These are phyloP conservation scores for Medicago truncatula DNA, from an alignment of 306 rosid species.

Conservation along the genomic window MtrunA17r5.0-ANR NC_053046.1:6642001-6642500, in stretches of 20 bases:
- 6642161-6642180: constrained; percentile 2
- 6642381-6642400: constrained; percentile 62
- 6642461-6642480: constrained; percentile 43
- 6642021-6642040: no score
- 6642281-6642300: constrained; percentile 33
- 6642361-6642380: constrained; percentile 54
- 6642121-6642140: no score
- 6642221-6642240: constrained; percentile 12
- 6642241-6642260: neutral
- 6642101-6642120: no score
- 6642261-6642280: neutral
- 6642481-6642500: constrained; percentile 43
- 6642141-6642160: no score
- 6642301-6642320: constrained; percentile 37
- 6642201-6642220: neutral
- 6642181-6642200: neutral
- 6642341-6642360: neutral
- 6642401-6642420: constrained; percentile 68
- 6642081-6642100: no score
- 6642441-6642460: constrained; percentile 1
- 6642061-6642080: no score
- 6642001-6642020: no score
- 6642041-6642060: no score
- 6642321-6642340: constrained; percentile 13
- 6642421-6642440: constrained; percentile 48